Percentiles rank a stretch among this genome's conserved stretches.
Evolutionary conservation across 1,284 basidiomycete genomes (phyloP).

Genomic region (Ceratobasidium sp.): DNA sequence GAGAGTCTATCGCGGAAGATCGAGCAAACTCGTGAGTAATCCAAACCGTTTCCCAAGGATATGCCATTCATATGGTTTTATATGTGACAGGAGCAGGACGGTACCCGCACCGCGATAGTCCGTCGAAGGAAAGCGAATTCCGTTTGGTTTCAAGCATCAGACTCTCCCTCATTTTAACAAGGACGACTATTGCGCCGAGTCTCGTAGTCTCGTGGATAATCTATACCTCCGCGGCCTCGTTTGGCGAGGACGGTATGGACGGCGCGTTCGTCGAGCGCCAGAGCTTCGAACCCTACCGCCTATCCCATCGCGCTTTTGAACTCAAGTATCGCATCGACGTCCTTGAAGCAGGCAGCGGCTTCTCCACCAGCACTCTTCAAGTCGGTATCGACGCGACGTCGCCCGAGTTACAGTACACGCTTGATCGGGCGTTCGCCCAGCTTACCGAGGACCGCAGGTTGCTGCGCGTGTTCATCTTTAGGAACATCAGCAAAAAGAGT

Average conservation of each 20-base stretch:
- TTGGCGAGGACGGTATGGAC: conserved; percentile 99
- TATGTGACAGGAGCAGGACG: conserved; percentile 20
- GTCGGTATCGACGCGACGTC: conserved; percentile 94
- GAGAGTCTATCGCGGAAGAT: conserved; percentile 37
- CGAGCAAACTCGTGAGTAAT: conserved; percentile 38
- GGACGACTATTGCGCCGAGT: conserved; percentile 98
- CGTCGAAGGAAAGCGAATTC: conserved; percentile 99
- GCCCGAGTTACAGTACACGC: conserved; percentile 86
- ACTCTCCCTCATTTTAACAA: conserved; percentile 63
- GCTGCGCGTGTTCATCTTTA: conserved; percentile 89
- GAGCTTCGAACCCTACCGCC: conserved; percentile 88
- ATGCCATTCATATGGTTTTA: background rate
- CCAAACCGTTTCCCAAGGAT: background rate
- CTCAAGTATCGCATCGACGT: conserved; percentile 94
- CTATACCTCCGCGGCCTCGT: conserved; percentile 98
- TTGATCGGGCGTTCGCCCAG: conserved; percentile 91
- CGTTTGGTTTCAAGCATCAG: conserved; percentile 88
- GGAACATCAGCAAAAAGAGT: conserved; percentile 58
- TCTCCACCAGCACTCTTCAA: conserved; percentile 85
- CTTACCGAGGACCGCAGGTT: conserved; percentile 81
- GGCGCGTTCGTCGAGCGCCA: conserved; percentile 98
- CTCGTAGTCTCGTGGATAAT: conserved; percentile 99
- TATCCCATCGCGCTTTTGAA: conserved; percentile 89
- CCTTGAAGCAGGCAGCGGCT: conserved; percentile 73
- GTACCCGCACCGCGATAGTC: conserved; percentile 30